phyloP scores from a whole-genome alignment of 306 rosid genomes.

The Trichosanthes truncata region DNA sequence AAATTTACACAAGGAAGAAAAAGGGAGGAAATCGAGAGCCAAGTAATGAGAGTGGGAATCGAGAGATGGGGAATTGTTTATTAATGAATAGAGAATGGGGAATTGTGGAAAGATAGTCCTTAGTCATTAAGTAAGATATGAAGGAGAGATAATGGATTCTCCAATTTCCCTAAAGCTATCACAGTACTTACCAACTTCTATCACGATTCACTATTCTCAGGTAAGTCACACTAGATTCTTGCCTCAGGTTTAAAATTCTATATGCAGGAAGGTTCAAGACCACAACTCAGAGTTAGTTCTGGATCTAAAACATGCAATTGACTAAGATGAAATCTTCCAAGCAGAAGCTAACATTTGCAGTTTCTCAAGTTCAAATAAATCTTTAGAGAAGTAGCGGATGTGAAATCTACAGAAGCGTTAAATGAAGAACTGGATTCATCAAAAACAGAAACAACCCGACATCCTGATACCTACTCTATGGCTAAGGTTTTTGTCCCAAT shows the following conservation, averaged over 20 bases:
- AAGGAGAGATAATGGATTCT: no score
- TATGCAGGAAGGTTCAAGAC: neutral
- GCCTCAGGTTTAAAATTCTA: neutral
- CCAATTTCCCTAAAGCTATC: no score
- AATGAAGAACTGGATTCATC: neutral
- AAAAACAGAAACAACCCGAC: neutral
- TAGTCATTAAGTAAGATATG: no score
- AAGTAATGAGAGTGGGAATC: no score
- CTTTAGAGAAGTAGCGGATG: neutral
- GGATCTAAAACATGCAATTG: neutral
- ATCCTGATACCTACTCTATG: neutral
- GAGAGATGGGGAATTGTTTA: no score
- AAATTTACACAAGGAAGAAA: no score
- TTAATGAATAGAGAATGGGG: no score
- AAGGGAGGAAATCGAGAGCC: no score
- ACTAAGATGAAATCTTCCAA: neutral
- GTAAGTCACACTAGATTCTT: neutral
- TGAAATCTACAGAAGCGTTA: neutral
- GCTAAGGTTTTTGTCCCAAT: neutral
- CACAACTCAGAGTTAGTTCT: neutral
- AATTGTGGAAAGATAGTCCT: no score
- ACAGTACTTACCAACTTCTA: no score
- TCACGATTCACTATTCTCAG: neutral
- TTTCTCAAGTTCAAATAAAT: neutral
- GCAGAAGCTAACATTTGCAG: neutral